Conservation (phyloP, 352 stramenopile genomes). For the Thalassiosira livingstoniorum region DNA sequence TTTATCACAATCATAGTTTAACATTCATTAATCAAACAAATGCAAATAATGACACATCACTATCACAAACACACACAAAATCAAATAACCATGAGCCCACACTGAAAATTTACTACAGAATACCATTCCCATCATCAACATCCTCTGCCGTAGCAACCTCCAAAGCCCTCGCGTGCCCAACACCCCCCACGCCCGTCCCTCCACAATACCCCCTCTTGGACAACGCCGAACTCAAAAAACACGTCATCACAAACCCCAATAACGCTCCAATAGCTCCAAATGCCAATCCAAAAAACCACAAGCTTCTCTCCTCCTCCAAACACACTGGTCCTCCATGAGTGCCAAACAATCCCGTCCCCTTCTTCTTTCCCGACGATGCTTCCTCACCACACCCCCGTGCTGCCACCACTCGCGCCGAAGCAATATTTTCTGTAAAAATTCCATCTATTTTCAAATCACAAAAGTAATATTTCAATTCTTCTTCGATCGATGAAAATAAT, state of each 20-base stretch:
- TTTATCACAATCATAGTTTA: too few species aligned
- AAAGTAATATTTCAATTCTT: slow-evolving; percentile 60
- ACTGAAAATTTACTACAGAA: slow-evolving; percentile 20
- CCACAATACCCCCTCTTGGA: slow-evolving; percentile 14
- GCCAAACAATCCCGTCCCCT: not conserved
- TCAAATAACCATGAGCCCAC: too few species aligned
- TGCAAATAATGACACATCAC: too few species aligned
- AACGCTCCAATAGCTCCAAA: slow-evolving; percentile 48
- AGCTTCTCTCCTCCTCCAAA: slow-evolving; percentile 25
- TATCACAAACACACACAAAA: too few species aligned
- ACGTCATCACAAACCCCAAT: slow-evolving; percentile 26
- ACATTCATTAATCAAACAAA: too few species aligned
- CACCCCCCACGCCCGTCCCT: not conserved
- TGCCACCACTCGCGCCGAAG: slow-evolving; percentile 22
- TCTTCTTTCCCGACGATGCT: not conserved
- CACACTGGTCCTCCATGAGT: slow-evolving; percentile 26
- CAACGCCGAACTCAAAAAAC: slow-evolving; percentile 18
- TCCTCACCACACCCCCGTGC: slow-evolving; percentile 30
- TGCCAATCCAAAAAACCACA: slow-evolving; percentile 42
- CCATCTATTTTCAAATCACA: slow-evolving; percentile 67
- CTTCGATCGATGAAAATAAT: slow-evolving; percentile 43
- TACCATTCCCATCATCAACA: slow-evolving; percentile 33
- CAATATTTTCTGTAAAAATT: slow-evolving; percentile 57
- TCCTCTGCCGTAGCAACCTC: slow-evolving; percentile 26
- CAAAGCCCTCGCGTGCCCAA: not conserved